Conservation (phyloP, 345 rosid species). For the Eucalyptus victrix region DNA sequence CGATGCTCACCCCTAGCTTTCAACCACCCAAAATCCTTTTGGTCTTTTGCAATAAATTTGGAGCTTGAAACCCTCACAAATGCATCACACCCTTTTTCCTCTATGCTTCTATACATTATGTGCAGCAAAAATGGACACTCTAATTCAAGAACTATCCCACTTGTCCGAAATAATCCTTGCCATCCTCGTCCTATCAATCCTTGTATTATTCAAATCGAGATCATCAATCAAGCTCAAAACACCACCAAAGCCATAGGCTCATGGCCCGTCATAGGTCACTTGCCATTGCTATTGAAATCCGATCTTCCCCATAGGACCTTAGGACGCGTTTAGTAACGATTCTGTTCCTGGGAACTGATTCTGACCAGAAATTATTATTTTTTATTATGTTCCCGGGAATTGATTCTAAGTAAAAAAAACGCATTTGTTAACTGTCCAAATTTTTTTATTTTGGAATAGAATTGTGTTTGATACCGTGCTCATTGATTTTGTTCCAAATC, state of each 20-base stretch:
- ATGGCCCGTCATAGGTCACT: constrained; percentile 31
- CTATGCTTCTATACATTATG: neutral
- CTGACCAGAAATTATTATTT: too few species aligned
- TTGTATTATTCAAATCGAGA: neutral
- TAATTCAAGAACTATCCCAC: neutral
- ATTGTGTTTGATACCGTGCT: too few species aligned
- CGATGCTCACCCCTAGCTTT: neutral
- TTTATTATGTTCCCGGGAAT: too few species aligned
- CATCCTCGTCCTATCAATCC: neutral
- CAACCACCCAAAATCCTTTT: neutral
- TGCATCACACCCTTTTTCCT: neutral
- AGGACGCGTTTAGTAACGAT: too few species aligned
- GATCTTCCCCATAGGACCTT: constrained; percentile 9
- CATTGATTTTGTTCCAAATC: too few species aligned
- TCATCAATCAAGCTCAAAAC: neutral
- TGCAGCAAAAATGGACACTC: neutral
- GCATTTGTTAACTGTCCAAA: too few species aligned
- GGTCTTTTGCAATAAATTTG: neutral
- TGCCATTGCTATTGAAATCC: neutral
- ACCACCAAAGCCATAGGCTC: neutral
- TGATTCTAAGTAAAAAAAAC: too few species aligned
- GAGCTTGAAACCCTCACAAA: neutral
- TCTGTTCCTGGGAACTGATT: too few species aligned
- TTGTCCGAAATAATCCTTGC: neutral
- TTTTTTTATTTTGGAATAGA: too few species aligned